Conservation (phyloP, 371 early-diverging fungal genomes). For the Mortierella sp. region DNA sequence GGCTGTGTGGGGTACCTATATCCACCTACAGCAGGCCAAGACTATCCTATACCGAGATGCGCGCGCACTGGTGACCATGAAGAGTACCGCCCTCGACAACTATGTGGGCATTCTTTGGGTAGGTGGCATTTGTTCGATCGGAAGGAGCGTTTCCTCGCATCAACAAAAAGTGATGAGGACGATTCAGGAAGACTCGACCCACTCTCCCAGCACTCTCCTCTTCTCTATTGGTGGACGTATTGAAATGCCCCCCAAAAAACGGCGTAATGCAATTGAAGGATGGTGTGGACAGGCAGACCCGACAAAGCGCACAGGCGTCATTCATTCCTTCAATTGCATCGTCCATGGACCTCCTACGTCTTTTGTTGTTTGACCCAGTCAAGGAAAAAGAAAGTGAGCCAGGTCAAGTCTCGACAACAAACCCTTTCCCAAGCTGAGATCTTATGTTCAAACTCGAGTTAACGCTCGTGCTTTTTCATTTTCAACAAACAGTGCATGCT, state of each 20-base stretch:
- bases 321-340: too few species aligned
- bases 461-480: not conserved
- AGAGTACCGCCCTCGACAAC: slow-evolving; percentile 64
- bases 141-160: not conserved
- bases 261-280: too few species aligned
- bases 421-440: not conserved
- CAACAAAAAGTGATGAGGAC: not conserved
- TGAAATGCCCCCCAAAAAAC: too few species aligned
- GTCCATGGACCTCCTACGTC: not conserved
- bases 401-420: not conserved
- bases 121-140: slow-evolving; percentile 10
- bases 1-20: slow-evolving; percentile 58
- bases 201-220: not conserved
- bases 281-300: too few species aligned
- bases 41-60: slow-evolving; percentile 61
- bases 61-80: slow-evolving; percentile 59
- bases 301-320: too few species aligned
- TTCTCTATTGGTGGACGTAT: not conserved
- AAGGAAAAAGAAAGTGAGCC: not conserved
- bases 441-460: not conserved
- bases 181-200: too few species aligned
- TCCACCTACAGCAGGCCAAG: slow-evolving; percentile 56
- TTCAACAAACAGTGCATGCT: slow-evolving; percentile 55
- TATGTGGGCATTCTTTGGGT: slow-evolving; percentile 72
- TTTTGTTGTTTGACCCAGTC: too few species aligned